Base-by-base conservation (phyloP, 768 basidiomycete species). In the Boletus sensibilis region DNA sequence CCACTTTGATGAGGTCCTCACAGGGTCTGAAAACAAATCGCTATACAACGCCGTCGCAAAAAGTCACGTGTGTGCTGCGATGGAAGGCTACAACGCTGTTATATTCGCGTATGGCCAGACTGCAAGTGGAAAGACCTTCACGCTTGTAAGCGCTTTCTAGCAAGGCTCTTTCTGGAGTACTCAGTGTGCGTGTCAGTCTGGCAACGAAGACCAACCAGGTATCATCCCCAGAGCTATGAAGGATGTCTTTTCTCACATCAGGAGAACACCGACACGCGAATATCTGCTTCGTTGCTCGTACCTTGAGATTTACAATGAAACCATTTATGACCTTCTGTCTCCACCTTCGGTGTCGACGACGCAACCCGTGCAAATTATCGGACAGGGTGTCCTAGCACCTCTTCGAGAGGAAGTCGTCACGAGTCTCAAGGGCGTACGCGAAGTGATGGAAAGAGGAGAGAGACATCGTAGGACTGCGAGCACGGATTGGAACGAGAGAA, bases 401-500 rank as follows among this genome's bases (percentile, higher is more conserved):
- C 79, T 96, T 41, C 77, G 89, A 39, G 96, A 98, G 68, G 92
- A 95, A 68, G 94, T 95, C 2, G 92, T 98, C n/a, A 94, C 92
- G 14, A 90, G 88, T 63, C 76, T 96, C 29, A 89, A 88, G 63
- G 83, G 89, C 38, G 92, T 98, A 14, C 83, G 85, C 51, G 91
- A 92, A 56, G 88, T 98, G 5, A 74, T 99, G 63, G 80, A 83
- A 64, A 77, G 92, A 23, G 96, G 96, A 5, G 93, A 97, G 69
- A 84, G 88, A 4, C 87, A 92, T 65, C 77, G 96, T 48, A 78
- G 93, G 57, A 97, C 94, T 4, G 95, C 94, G 1, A 91, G 86
- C 63, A 99, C 97, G n/a, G 96, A 99, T 66, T 99, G 96, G 96
- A 99, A 99, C 68, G 90, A 94, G 64, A 76, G 96, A 56, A 94